Evolutionary conservation across 495 filamentous ascomycete species (phyloP).

Genomic region (Aspergillus saccharolyticus): DNA sequence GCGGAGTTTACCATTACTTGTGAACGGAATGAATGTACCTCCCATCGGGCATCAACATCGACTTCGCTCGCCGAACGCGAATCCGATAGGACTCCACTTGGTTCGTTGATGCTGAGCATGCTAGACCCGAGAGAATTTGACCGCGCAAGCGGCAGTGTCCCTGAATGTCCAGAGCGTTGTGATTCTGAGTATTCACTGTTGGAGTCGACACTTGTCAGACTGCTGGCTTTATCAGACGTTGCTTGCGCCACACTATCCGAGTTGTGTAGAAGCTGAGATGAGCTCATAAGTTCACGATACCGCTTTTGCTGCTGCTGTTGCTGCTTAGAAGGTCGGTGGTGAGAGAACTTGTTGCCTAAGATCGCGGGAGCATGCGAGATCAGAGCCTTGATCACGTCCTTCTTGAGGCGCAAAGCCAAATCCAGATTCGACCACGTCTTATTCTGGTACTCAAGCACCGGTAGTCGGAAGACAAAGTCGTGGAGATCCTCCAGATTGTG

Average conservation of each 20-base stretch:
- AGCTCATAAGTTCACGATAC: slow-evolving; percentile 69
- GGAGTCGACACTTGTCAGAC: slow-evolving; percentile 36
- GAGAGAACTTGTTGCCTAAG: slow-evolving; percentile 92
- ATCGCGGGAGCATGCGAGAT: slow-evolving; percentile 95
- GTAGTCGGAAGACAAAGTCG: slow-evolving; percentile 93
- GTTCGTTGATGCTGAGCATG: slow-evolving; percentile 20
- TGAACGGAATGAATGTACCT: slow-evolving; percentile 9
- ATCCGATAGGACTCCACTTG: slow-evolving; percentile 23
- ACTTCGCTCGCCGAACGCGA: slow-evolving; percentile 36
- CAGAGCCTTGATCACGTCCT: slow-evolving; percentile 86
- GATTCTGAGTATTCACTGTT: slow-evolving; percentile 37
- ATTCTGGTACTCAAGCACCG: slow-evolving; percentile 91
- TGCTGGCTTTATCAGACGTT: slow-evolving; percentile 25
- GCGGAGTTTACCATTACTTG: background rate
- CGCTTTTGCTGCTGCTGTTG: slow-evolving; percentile 75
- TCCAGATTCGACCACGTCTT: slow-evolving; percentile 99
- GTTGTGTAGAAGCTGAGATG: slow-evolving; percentile 42
- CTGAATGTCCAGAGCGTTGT: slow-evolving; percentile 34
- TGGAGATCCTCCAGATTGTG: slow-evolving; percentile 95
- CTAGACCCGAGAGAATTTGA: slow-evolving; percentile 39
- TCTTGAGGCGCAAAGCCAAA: slow-evolving; percentile 84
- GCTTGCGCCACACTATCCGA: slow-evolving; percentile 42
- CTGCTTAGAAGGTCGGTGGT: slow-evolving; percentile 72
- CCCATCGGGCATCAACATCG: slow-evolving; percentile 41
- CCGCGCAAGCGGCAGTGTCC: slow-evolving; percentile 34